Conservation (phyloP, 2,329 filamentous ascomycete genomes). For the Calcarisporium arbuscula region DNA sequence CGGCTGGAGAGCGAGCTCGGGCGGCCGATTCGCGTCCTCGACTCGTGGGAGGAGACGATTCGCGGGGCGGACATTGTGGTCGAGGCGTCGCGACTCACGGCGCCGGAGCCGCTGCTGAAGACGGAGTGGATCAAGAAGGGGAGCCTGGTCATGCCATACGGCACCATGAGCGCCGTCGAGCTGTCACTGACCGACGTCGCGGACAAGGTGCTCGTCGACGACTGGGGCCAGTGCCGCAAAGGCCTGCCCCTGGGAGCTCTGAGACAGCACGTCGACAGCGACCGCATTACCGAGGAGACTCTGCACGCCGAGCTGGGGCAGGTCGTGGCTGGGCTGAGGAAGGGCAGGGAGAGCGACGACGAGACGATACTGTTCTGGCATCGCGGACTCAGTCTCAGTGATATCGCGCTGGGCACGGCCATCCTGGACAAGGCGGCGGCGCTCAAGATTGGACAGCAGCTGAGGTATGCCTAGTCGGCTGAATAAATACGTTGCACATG, state of each 20-base stretch:
- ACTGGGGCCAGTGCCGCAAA: constrained; percentile 10
- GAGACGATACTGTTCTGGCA: constrained; percentile 10
- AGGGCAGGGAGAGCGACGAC: constrained; percentile 8
- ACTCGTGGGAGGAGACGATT: constrained; percentile 7
- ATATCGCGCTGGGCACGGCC: constrained; percentile 7
- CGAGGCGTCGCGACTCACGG: constrained; percentile 5
- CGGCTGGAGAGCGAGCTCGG: constrained; percentile 6
- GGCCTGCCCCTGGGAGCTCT: constrained; percentile 8
- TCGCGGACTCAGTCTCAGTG: constrained; percentile 8
- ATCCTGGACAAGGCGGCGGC: constrained; percentile 8
- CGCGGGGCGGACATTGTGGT: constrained; percentile 6
- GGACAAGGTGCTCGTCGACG: constrained; percentile 9
- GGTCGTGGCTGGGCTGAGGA: constrained; percentile 7
- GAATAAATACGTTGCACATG: too few relatives aligned
- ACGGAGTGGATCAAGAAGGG: too few relatives aligned
- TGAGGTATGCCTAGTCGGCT: constrained; percentile 8
- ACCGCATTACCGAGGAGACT: constrained; percentile 8
- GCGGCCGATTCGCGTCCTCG: constrained; percentile 5
- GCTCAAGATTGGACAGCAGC: constrained; percentile 7
- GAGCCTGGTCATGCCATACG: constrained; percentile 8
- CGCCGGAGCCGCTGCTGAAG: constrained; percentile 6
- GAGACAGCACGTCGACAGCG: constrained; percentile 8
- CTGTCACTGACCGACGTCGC: constrained; percentile 8
- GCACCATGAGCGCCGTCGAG: constrained; percentile 7
- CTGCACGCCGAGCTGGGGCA: constrained; percentile 8